Base-by-base conservation (phyloP, 2,329 filamentous ascomycete species). In the Monosporascus sp. region DNA sequence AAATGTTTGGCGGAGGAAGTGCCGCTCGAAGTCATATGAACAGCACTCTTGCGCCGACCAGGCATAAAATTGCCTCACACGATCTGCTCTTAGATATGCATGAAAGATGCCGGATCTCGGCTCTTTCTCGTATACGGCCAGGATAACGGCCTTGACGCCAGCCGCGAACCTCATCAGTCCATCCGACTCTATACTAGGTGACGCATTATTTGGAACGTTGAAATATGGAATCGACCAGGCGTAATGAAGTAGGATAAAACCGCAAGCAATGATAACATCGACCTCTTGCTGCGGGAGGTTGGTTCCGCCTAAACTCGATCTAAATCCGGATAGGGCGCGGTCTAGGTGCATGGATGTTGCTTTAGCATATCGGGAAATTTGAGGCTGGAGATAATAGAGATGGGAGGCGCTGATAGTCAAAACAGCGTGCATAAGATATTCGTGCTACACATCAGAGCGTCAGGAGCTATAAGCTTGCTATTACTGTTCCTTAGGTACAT, bases 391-490 rank as follows among this genome's bases (percentile, higher is more conserved):
- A 11, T 53, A 20, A 14, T 41, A 37, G 24, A 53, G 38, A 47
- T 53, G 51, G 11, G 54, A 40, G 38, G 51, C 45, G 17, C 28
- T 40, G 14, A 51, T 43, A n/a, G 43, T 55, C 26, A 51, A 28
- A 26, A 52, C 17, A 15, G 49, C 43, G n/a, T 17, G 37, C 51
- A 53, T 53, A 26, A 88, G 74, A 55, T 50, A 37, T 31, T 50
- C 47, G 18, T 53, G 48, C 51, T 53, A 37, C 14, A 41, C 14
- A n/a, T n/a, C 3, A 20, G 15, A 31, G 17, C 7, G 24, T 50
- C 41, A 51, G 49, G 7, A 37, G 28, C 31, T 41, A 22, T 14
- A 37, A 28, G 31, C 31, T 48, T 55, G n/a, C 22, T 26, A 9
- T 9, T 38, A 38, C 37, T 38, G 17, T 6, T 38, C 5, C 20